A percentile compares a stretch with the other conserved stretches of the same genome.
phyloP scores from a whole-genome alignment of 768 basidiomycete genomes.

The Panaeolus papilionaceus region DNA sequence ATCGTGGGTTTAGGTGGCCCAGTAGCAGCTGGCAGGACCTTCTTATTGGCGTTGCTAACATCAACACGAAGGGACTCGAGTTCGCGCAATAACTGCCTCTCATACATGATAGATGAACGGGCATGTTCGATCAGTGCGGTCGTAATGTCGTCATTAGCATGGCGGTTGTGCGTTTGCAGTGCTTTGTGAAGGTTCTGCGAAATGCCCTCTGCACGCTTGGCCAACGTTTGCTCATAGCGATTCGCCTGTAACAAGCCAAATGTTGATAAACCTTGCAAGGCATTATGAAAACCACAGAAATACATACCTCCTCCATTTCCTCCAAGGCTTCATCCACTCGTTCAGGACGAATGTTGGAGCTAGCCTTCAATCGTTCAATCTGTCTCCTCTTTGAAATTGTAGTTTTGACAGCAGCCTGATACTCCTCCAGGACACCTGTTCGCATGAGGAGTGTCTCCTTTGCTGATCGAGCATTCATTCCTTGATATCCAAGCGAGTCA shows the following conservation, averaged over 20 bases:
- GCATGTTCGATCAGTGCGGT: constrained; percentile 92
- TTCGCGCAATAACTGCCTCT: constrained; percentile 86
- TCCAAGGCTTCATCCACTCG: constrained; percentile 91
- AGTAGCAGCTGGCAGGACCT: constrained; percentile 53
- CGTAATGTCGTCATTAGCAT: constrained; percentile 91
- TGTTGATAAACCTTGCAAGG: constrained; percentile 5
- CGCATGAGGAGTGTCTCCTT: constrained; percentile 94
- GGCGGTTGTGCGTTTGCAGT: constrained; percentile 81
- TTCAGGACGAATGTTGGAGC: constrained; percentile 83
- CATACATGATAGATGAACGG: constrained; percentile 90
- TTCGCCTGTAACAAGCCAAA: constrained; percentile 65
- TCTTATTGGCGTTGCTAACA: constrained; percentile 70
- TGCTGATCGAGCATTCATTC: constrained; percentile 94
- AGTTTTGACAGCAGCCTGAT: constrained; percentile 90
- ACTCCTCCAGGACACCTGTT: constrained; percentile 91
- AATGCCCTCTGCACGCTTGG: constrained; percentile 88
- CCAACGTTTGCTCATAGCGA: constrained; percentile 86
- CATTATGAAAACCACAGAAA: background rate
- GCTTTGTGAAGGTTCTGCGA: constrained; percentile 92
- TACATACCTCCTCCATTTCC: constrained; percentile 86
- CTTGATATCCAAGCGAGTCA: constrained; percentile 96
- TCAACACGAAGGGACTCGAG: constrained; percentile 85
- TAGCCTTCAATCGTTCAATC: constrained; percentile 88
- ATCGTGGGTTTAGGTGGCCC: constrained; percentile 65
- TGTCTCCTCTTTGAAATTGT: constrained; percentile 92